Conservation (phyloP, 441 rosid genomes). For the Euphorbia corollata region DNA sequence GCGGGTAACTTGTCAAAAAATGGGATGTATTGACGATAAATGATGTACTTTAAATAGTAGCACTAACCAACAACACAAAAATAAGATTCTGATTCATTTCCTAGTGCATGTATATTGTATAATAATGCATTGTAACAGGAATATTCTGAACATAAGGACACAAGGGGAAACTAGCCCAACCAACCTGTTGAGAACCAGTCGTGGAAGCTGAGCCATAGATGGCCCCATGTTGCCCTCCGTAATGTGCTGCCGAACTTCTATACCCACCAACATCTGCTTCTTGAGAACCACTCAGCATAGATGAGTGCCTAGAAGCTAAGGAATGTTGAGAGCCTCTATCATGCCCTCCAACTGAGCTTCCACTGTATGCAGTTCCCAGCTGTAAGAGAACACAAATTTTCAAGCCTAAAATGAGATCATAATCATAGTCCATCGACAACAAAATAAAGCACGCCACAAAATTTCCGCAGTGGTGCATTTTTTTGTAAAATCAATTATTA, state of each 20-base stretch:
- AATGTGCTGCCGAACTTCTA: constrained; percentile 61
- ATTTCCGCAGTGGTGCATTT: neutral
- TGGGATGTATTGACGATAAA: neutral
- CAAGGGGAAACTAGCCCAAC: constrained; percentile 1
- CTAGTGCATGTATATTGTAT: neutral
- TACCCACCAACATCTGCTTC: constrained; percentile 61
- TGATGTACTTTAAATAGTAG: neutral
- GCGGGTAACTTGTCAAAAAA: neutral
- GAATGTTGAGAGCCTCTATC: constrained; percentile 66
- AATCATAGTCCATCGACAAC: neutral
- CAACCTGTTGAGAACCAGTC: constrained; percentile 56
- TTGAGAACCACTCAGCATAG: constrained; percentile 48
- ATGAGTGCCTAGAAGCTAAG: constrained; percentile 53
- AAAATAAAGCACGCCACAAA: neutral
- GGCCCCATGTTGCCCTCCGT: constrained; percentile 62
- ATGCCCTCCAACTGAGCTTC: constrained; percentile 53
- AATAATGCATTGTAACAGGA: neutral
- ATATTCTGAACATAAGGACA: neutral
- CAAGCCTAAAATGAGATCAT: neutral
- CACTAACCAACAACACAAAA: neutral
- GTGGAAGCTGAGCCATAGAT: constrained; percentile 51
- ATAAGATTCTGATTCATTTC: neutral
- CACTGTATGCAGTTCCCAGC: constrained; percentile 63
- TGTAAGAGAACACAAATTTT: constrained; percentile 18
- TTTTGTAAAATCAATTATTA: neutral